Evolutionary conservation across 768 basidiomycete species (phyloP), one percentile per base, ranked within the genome.

Genomic region (Auriscalpium orientale): DNA sequence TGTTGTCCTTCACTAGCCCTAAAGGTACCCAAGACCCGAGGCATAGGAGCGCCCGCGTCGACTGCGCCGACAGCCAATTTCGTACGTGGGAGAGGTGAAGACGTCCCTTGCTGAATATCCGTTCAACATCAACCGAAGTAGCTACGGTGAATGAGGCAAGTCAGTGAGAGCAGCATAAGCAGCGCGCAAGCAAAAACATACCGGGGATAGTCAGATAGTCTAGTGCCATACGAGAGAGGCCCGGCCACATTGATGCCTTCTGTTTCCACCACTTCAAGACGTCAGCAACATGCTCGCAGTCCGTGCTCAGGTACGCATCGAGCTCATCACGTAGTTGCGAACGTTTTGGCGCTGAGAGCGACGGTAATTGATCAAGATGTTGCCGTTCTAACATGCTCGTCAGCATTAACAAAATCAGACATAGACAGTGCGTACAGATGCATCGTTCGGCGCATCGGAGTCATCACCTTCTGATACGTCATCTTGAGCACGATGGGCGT

Each of bases 21-120:
- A 67, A n/a, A 0, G 4, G 20, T 46, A 65, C 68, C 73, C 73
- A 76, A 1, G 36, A 53, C 8, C 67, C 67, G 0, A 75, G 63
- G 56, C 74, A 76, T 40, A 75, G 51, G 8, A 70, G 51, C 0
- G 67, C 64, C 1, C 62, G 56, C 0, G 67, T 67, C 0, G 66
- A 63, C 56, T 55, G 40, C 33, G 51, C 22, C 1, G 21, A 49
- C 8, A 58, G 21, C 33, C 45, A 8, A 18, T 49, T 56, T 34
- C 49, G 48, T 58, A 58, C 21, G 43, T 48, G 50, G 13, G 55
- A 58, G 8, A 60, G 49, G 33, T 60, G 13, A 13, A 55, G 52
- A 18, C 56, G 46, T 3, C 59, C 55, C 28, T 49, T n/a, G 48
- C 60, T 64, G 50, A 65, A 55, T 10, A 62, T 40, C 1, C 51